phyloP scores from a whole-genome alignment of 352 stramenopile genomes.

The Pythium periplocum region DNA sequence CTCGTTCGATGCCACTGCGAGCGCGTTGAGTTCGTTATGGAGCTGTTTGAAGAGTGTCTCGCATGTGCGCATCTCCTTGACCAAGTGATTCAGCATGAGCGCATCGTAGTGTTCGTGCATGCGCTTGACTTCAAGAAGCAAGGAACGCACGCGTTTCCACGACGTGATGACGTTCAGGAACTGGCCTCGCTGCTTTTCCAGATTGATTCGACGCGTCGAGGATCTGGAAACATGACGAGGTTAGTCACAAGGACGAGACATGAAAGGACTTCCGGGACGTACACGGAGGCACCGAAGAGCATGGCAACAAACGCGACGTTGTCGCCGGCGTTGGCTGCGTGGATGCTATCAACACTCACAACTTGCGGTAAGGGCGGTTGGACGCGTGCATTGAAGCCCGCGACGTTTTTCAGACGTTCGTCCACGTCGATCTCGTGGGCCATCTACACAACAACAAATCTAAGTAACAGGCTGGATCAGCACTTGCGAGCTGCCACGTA shows the following conservation, averaged over 20 bases:
- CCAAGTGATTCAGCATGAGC: conserved; percentile 59
- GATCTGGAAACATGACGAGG: not conserved
- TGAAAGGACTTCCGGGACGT: conserved; percentile 10
- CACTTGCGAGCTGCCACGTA: conserved; percentile 13
- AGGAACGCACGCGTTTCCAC: conserved; percentile 66
- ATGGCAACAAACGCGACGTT: conserved; percentile 79
- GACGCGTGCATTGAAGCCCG: conserved; percentile 57
- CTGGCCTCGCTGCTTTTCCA: conserved; percentile 26
- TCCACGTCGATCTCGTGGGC: conserved; percentile 72
- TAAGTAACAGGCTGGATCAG: not conserved
- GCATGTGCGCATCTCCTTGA: conserved; percentile 79
- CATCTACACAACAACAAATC: conserved; percentile 42
- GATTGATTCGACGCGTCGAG: conserved; percentile 19
- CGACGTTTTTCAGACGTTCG: conserved; percentile 62
- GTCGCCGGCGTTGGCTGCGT: conserved; percentile 48
- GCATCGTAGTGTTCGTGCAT: conserved; percentile 74
- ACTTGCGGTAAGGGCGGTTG: conserved; percentile 60
- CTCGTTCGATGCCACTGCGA: conserved; percentile 74
- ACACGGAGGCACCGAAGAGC: conserved; percentile 69
- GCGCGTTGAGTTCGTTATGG: conserved; percentile 47
- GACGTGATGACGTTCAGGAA: conserved; percentile 45
- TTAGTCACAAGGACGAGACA: not conserved
- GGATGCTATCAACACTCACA: conserved; percentile 69
- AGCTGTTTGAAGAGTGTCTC: conserved; percentile 77
- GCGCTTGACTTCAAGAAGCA: conserved; percentile 57